Conservation (phyloP, 1,284 basidiomycete species). For the Tausonia pullulans region DNA sequence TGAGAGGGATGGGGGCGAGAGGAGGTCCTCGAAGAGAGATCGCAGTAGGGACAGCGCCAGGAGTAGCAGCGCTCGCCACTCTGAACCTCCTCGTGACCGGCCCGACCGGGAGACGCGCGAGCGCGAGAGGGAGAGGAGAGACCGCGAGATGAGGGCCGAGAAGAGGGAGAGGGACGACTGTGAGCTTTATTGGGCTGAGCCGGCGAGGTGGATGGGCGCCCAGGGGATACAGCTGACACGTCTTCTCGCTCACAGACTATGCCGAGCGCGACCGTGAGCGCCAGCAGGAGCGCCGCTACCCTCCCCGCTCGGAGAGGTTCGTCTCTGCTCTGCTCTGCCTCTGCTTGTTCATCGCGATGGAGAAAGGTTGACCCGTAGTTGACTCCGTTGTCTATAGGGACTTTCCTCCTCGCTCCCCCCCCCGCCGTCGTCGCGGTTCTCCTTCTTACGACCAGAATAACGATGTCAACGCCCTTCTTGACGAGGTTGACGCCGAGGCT, state of each 20-base stretch:
- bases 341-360: background rate
- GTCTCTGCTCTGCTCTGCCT: background rate
- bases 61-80: slow-evolving; percentile 23
- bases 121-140: slow-evolving; percentile 29
- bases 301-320: slow-evolving; percentile 33
- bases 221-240: background rate
- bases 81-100: slow-evolving; percentile 11
- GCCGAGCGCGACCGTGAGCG: slow-evolving; percentile 22
- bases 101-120: slow-evolving; percentile 18
- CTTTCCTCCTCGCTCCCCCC: slow-evolving; percentile 19
- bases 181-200: slow-evolving; percentile 20
- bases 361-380: background rate
- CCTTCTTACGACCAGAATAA: slow-evolving; percentile 49
- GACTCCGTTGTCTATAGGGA: background rate
- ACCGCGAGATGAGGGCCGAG: slow-evolving; percentile 31
- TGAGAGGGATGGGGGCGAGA: background rate
- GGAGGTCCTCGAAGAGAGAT: background rate
- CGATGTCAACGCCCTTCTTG: slow-evolving; percentile 24
- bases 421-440: slow-evolving; percentile 45
- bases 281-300: slow-evolving; percentile 18
- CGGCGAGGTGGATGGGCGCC: slow-evolving; percentile 8
- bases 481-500: slow-evolving; percentile 67
- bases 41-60: slow-evolving; percentile 24
- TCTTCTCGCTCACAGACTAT: slow-evolving; percentile 2
- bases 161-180: slow-evolving; percentile 21